Percentiles rank a stretch among this genome's conserved stretches.
phyloP scores from a whole-genome alignment of 2,329 filamentous ascomycete species.

The Colletotrichum australisinense region DNA sequence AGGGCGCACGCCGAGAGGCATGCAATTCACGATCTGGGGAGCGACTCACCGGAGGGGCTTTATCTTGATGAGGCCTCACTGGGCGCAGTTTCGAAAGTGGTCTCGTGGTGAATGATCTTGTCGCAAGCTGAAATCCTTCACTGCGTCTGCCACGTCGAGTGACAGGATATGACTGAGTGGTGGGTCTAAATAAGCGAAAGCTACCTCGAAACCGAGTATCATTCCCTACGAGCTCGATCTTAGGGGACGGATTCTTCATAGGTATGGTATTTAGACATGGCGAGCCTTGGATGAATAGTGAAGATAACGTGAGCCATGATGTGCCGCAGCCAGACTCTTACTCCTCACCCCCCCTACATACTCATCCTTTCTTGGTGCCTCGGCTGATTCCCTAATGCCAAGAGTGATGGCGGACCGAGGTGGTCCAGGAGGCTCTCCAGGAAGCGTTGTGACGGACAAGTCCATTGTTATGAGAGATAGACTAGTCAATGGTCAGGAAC shows the following conservation, averaged over 20 bases:
- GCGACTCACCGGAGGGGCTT: background rate
- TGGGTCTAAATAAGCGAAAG: slow-evolving; percentile 1
- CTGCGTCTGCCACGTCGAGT: slow-evolving; percentile 14
- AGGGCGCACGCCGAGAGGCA: slow-evolving; percentile 3
- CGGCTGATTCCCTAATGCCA: background rate
- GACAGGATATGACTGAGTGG: background rate
- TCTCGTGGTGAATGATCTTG: slow-evolving; percentile 14
- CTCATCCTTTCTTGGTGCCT: background rate
- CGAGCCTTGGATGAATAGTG: background rate
- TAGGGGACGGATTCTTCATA: background rate
- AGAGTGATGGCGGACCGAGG: background rate
- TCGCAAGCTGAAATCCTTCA: background rate
- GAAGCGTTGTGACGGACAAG: background rate
- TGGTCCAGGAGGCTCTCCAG: background rate
- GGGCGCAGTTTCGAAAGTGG: slow-evolving; percentile 4
- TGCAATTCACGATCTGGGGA: background rate
- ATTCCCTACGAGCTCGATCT: background rate
- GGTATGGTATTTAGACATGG: background rate
- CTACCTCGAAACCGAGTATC: background rate
- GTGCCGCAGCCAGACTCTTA: background rate
- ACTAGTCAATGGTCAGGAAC: background rate
- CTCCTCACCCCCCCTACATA: background rate
- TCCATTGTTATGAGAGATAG: background rate
- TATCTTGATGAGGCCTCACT: background rate
- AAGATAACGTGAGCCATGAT: background rate